Evolutionary conservation across 2,329 filamentous ascomycete species (phyloP).

Genomic region (Penicillium sp.): DNA sequence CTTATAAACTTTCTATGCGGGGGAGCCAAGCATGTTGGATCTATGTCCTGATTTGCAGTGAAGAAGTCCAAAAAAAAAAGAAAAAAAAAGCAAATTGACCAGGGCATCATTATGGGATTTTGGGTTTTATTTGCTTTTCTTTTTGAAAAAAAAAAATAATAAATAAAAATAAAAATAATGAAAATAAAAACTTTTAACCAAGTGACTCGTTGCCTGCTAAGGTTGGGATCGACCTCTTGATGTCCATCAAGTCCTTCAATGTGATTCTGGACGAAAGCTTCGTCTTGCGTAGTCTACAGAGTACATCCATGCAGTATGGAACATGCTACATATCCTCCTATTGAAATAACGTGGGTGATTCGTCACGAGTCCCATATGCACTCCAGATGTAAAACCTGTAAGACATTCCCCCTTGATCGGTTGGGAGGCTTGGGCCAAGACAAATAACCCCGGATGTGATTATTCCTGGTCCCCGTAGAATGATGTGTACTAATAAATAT

Average conservation of each 20-base stretch:
- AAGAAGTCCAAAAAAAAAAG: slow-evolving; percentile 10
- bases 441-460: background rate
- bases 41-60: slow-evolving; percentile 24
- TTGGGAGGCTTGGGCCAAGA: background rate
- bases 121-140: background rate
- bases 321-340: background rate
- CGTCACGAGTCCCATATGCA: background rate
- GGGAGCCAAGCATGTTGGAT: slow-evolving; percentile 26
- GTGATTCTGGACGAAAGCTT: background rate
- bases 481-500: background rate
- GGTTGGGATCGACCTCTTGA: background rate
- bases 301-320: background rate
- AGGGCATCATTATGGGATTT: background rate
- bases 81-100: slow-evolving; percentile 2
- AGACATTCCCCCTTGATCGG: slow-evolving; percentile 5
- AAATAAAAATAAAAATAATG: too few relatives aligned
- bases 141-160: too few relatives aligned
- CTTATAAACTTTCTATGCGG: slow-evolving; percentile 26
- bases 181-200: too few relatives aligned
- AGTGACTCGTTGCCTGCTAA: background rate
- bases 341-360: slow-evolving; percentile 1
- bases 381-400: slow-evolving; percentile 1
- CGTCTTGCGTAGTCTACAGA: background rate
- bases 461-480: background rate
- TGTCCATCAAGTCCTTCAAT: background rate